Evolutionary conservation across 108 stramenopile species (phyloP).

Genomic region (Discostella pseudostelligera): DNA sequence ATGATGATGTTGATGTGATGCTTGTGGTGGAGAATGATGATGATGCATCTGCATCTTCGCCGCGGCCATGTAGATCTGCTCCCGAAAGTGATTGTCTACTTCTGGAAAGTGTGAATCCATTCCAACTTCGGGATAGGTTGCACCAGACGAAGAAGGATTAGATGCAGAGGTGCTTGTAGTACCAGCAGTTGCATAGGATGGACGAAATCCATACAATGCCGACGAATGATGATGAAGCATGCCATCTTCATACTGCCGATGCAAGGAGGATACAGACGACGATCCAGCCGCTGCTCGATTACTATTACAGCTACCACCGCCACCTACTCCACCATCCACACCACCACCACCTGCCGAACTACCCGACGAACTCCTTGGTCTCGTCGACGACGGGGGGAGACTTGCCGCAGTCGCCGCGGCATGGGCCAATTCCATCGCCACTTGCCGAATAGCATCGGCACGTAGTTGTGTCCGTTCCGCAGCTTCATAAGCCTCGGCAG

Average conservation of each 20-base stretch:
- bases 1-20: neutral
- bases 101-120: neutral
- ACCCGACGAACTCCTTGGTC: neutral
- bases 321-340: neutral
- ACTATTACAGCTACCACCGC: neutral
- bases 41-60: slow-evolving; percentile 15
- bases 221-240: neutral
- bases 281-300: too few species aligned
- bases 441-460: slow-evolving; percentile 37
- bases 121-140: too few species aligned
- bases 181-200: too few species aligned
- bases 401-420: slow-evolving; percentile 1
- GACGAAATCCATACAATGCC: neutral
- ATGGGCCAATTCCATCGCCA: slow-evolving; percentile 19
- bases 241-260: neutral
- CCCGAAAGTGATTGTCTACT: slow-evolving; percentile 7
- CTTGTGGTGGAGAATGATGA: neutral
- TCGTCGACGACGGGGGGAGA: neutral
- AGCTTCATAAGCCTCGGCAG: slow-evolving; percentile 32
- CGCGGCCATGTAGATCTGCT: slow-evolving; percentile 28
- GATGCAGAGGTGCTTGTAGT: too few species aligned
- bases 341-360: neutral
- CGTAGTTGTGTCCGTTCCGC: slow-evolving; percentile 33
- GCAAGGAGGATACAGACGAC: neutral
- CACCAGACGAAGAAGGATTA: too few species aligned